These are phyloP conservation scores for Dichotomopilus funicola DNA, from an alignment of 2,329 filamentous ascomycete genomes.

Conservation along the genomic window DNA sequence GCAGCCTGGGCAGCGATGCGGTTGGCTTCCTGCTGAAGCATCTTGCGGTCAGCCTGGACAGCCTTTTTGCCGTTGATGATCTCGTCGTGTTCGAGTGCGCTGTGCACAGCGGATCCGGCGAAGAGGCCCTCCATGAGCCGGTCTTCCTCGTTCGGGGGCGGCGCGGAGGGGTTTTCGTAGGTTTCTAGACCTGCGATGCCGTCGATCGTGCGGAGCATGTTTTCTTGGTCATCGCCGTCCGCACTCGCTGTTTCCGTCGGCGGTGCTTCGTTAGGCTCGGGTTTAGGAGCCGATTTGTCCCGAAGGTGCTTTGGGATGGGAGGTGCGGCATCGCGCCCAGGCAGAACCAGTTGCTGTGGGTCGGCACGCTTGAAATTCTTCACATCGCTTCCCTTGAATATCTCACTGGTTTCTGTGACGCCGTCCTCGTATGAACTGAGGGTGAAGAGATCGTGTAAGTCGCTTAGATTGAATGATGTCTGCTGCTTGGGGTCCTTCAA, in stretches of 20 bases:
- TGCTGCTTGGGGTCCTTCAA: slow-evolving; percentile 89
- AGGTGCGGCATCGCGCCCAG: slow-evolving; percentile 22
- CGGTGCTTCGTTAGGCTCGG: too few species aligned
- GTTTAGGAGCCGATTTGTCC: neutral
- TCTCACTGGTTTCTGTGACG: slow-evolving; percentile 72
- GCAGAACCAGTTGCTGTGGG: slow-evolving; percentile 25
- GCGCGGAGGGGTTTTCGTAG: slow-evolving; percentile 49
- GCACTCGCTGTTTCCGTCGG: slow-evolving; percentile 5
- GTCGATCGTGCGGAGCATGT: slow-evolving; percentile 30
- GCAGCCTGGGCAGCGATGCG: slow-evolving; percentile 73
- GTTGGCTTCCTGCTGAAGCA: slow-evolving; percentile 77
- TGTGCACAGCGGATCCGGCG: slow-evolving; percentile 76
- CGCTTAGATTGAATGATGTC: slow-evolving; percentile 81
- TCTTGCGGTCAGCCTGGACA: slow-evolving; percentile 65
- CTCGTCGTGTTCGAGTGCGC: slow-evolving; percentile 87
- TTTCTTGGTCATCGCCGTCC: slow-evolving; percentile 11
- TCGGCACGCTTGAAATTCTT: slow-evolving; percentile 42
- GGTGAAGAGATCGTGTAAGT: slow-evolving; percentile 87
- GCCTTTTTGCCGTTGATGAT: slow-evolving; percentile 74
- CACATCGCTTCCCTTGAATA: slow-evolving; percentile 86
- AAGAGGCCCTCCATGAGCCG: slow-evolving; percentile 88
- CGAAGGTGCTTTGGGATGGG: slow-evolving; percentile 3
- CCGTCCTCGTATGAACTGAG: slow-evolving; percentile 61
- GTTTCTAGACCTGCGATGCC: slow-evolving; percentile 60
- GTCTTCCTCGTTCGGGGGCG: slow-evolving; percentile 51